Base-by-base conservation (phyloP, 2,329 filamentous ascomycete species). In the Sporothrix euskadiensis region DNA sequence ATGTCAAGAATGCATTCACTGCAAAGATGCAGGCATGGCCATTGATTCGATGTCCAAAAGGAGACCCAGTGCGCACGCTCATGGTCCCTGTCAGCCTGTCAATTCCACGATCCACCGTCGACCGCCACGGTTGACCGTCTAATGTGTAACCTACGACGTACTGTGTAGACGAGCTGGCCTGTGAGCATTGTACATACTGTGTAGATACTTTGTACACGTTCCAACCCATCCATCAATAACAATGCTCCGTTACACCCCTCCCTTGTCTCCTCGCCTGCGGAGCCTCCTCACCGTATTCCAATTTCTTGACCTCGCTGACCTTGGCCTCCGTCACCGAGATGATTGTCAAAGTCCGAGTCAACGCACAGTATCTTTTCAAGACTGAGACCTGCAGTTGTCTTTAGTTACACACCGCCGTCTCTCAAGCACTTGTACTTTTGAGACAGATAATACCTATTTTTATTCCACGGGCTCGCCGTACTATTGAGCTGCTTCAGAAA, bases 361-460 rank as follows among this genome's bases (percentile, higher is more conserved):
- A 30, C 22, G 39, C 44, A 22, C 35, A 32, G 63, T 68, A 68
- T 68, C 14, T 47, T n/a, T 35, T 61, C 30, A 61, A 44, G 16
- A 49, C 44, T 68, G 44, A 68, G 65, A 68, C 65, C 39, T 49
- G 65, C 65, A 52, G 44, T 63, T 59, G 61, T 41, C n/a, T 65
- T 39, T 41, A 61, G 26, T 7, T 39, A 10, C 1, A 66, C 61
- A 66, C 39, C 22, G 61, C 39, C n/a, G 14, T 19, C 14, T 47
- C 35, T 41, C 35, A 8, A n/a, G 56, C 30, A 59, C 6, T 19
- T 32, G 12, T 30, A 35, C 32, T 65, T 35, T 22, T 65, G 19
- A 16, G 10, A 49, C 14, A 0, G 10, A 4, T 4, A 44, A 19
- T 49, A 6, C 44, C 14, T 61, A 10, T 39, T 59, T 16, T 16